Evolutionary conservation across 2,329 filamentous ascomycete species (phyloP).

Genomic region (Hymenoscyphus scutula): DNA sequence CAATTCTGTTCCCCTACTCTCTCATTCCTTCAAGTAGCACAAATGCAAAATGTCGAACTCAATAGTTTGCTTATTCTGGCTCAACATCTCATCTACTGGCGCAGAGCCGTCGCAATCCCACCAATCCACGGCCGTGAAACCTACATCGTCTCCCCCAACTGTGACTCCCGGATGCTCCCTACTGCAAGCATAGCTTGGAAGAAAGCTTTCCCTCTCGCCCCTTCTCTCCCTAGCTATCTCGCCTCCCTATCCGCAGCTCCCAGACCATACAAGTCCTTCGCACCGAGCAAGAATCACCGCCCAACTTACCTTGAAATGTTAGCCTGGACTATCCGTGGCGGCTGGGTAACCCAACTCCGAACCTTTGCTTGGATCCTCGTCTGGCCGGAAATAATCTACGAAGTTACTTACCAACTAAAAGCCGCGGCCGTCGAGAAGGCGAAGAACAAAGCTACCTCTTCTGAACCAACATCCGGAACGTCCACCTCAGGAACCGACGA

Average conservation of each 20-base stretch:
- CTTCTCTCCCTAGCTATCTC: conserved; percentile 83
- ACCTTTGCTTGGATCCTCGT: conserved; percentile 89
- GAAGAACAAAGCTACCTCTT: conserved; percentile 33
- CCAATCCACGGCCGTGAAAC: conserved; percentile 86
- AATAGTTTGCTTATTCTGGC: conserved; percentile 83
- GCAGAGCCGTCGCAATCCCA: conserved; percentile 85
- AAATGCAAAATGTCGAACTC: conserved; percentile 69
- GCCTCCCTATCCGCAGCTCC: conserved; percentile 76
- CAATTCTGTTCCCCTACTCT: conserved; percentile 68
- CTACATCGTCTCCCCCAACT: conserved; percentile 90
- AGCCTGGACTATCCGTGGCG: conserved; percentile 87
- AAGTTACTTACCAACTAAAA: conserved; percentile 71
- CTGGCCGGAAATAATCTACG: conserved; percentile 76
- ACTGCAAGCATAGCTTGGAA: conserved; percentile 71
- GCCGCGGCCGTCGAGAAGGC: conserved; percentile 46
- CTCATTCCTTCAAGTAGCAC: conserved; percentile 69
- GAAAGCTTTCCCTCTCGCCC: conserved; percentile 76
- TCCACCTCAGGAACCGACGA: conserved; percentile 23
- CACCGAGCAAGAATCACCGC: conserved; percentile 84
- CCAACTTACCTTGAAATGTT: conserved; percentile 86
- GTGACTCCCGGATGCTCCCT: conserved; percentile 70
- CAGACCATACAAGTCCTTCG: conserved; percentile 77
- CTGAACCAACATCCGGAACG: conserved; percentile 19
- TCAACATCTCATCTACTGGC: conserved; percentile 94
- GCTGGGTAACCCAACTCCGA: conserved; percentile 90